Evolutionary conservation across 257 asterid genomes (phyloP), one percentile per base, ranked within the genome.

Genomic region (Solanum medicagineum): DNA sequence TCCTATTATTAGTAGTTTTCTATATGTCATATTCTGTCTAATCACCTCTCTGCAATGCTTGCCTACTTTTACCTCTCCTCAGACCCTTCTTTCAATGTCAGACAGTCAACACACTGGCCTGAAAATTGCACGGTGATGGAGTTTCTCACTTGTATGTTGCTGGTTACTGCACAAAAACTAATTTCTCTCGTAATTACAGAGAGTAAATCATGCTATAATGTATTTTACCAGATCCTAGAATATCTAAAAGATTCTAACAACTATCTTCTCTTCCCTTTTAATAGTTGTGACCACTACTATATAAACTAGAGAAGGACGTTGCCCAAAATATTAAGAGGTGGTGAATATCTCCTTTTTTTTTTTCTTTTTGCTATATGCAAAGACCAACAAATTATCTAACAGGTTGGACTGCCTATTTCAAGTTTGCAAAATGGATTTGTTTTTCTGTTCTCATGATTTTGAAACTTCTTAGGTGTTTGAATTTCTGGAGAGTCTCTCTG

Each of bases 401-500:
- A 36, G 26, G 36, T 69, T 68, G 47, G 77, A 17, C 19, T 69
- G 15, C 47, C 2, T 66, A n/a, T 69, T 36, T 40, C 8, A 36
- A 69, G 45, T 69, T 36, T 70, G 29, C 54, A 57, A 63, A 82
- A 62, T 22, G 84, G 85, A 81, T 17, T 62, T 49, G 86, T 62
- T 79, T 32, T 85, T 81, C 81, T 84, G 77, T 88, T 85, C 13
- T 83, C 73, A 5, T 83, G 81, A 54, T 83, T 65, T 56, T 66
- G 45, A 24, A 49, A 66, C 10, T 29, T 66, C 55, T 75, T 86
- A 96, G 99, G 97, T 94, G 80, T 90, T 94, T 84, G 98, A 95
- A 89, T 95, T 96, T 90, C 88, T 96, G 85, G 98, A 96, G 92
- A 91, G 91, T 83, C 83, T 96, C 73, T 96, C 99, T 56, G 94